Base-by-base conservation (phyloP, 345 rosid genomes). In the Melaleuca quinquenervia region DNA sequence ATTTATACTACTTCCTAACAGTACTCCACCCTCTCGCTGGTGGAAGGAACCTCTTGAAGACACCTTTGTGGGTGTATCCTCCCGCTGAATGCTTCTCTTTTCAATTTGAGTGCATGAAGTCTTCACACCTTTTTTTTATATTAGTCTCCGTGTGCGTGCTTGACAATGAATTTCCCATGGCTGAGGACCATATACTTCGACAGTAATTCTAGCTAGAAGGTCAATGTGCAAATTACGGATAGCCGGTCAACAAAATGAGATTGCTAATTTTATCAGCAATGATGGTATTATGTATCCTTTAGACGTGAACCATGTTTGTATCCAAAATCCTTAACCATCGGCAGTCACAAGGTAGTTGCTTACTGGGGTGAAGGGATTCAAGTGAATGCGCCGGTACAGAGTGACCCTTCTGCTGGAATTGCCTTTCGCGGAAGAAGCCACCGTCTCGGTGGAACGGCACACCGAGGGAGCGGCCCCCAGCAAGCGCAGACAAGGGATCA, bases 41-140 rank as follows among this genome's bases (percentile, higher is more conserved):
- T 75, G 95, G 95, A 14, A 91, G 86, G 22, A 86, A 84, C 88
- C 44, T 90, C 20, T 70, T 92, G 84, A 93, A 91, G 91, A 93
- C 96, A 54, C 96, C 96, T 52, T 85, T 89, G 44, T 94, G 92
- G 92, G 94, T 93, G 94, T 93, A 94, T 94, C 96, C 95, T 94
- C 89, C n/a, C 76, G 16, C 76, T 16, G 76, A 32, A 29, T 64
- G 76, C 45, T 64, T 64, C 45, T 16, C 76, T 64, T 45, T 64
- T 64, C 24, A 16, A 29, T 62, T 62, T 64, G 24, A 16, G 11
- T 32, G 76, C 76, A 29, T 64, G 76, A 64, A 15, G 21, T 32
- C 45, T 29, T 32, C 22, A 0, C 0, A 8, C 11, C 11, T 18
- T 64, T 64, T 64, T 15, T 64, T 36, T 5, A n/a, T 7, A 13